phyloP scores from a whole-genome alignment of 2,329 filamentous ascomycete species.

The Ceratocystis diversiconidia region DNA sequence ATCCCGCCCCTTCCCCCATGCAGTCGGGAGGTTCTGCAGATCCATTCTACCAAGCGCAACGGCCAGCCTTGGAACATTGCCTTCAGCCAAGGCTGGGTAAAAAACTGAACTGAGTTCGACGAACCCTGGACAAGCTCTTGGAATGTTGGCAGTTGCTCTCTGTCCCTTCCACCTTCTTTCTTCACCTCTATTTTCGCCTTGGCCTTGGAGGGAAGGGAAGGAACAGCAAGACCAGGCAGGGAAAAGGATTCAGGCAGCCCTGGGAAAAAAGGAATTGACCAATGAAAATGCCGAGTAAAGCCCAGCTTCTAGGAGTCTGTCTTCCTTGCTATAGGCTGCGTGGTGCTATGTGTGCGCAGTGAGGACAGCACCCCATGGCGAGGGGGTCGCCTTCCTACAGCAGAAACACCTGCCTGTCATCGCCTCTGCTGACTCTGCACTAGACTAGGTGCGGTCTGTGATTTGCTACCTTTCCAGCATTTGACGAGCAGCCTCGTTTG shows the following conservation, averaged over 20 bases:
- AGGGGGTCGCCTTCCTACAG: too few relatives aligned
- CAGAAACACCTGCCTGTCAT: too few relatives aligned
- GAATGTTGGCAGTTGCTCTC: background rate
- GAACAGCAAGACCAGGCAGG: background rate
- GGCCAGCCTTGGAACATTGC: background rate
- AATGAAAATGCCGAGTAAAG: background rate
- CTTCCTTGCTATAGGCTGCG: too few relatives aligned
- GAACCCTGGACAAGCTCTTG: background rate
- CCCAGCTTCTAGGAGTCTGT: too few relatives aligned
- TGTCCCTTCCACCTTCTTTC: too few relatives aligned
- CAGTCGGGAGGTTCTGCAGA: conserved; percentile 3
- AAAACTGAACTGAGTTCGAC: background rate
- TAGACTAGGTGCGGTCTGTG: too few relatives aligned
- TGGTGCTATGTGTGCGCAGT: too few relatives aligned
- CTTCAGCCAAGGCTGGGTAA: background rate
- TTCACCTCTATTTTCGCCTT: background rate
- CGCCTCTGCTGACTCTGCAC: too few relatives aligned
- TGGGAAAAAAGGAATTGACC: background rate
- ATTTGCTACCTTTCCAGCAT: background rate
- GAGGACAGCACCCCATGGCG: too few relatives aligned
- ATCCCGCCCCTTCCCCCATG: background rate
- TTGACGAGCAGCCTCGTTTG: background rate
- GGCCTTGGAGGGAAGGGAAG: background rate
- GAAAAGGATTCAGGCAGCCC: background rate
- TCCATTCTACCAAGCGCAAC: background rate